Base-by-base conservation (phyloP, 352 stramenopile genomes). In the Pythium grandisporangium region DNA sequence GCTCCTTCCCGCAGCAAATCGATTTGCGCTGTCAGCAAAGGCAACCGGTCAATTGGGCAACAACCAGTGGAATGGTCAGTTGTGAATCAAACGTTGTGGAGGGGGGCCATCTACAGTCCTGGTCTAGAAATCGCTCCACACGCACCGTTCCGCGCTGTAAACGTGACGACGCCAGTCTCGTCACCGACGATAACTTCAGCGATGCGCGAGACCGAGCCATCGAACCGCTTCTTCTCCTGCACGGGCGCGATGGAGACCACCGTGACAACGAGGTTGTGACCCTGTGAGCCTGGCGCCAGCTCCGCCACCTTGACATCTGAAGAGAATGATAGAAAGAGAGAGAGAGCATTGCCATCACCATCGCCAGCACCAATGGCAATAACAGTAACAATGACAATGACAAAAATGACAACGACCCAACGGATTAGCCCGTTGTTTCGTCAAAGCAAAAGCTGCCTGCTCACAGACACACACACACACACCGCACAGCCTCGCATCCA, bases 291-390 rank as follows among this genome's bases (percentile, higher is more conserved):
- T 4, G 80, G 77, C 8, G 60, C 63, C 38, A 93, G 44, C 46
- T 93, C 80, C 42, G 70, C 58, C 21, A 89, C 73, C 42, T 93
- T 89, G 30, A 82, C 63, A 34, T 93, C 80, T 93, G 39, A 36
- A 58, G 1, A n/a, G n/a, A n/a, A n/a, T n/a, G n/a, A n/a, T n/a
- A n/a, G n/a, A n/a, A n/a, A n/a, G n/a, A n/a, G n/a, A n/a, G n/a
- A n/a, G n/a, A n/a, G n/a, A n/a, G n/a, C n/a, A n/a, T n/a, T n/a
- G n/a, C n/a, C n/a, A n/a, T n/a, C n/a, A n/a, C n/a, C n/a, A n/a
- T n/a, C n/a, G n/a, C n/a, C n/a, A n/a, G n/a, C n/a, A n/a, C n/a
- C n/a, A n/a, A n/a, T n/a, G n/a, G n/a, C n/a, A n/a, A n/a, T n/a
- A n/a, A n/a, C n/a, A n/a, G n/a, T n/a, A n/a, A n/a, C n/a, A n/a